These are phyloP conservation scores for Metarhizium guizhouense DNA, from an alignment of 2,329 filamentous ascomycete species.

Conservation along the genomic window DNA sequence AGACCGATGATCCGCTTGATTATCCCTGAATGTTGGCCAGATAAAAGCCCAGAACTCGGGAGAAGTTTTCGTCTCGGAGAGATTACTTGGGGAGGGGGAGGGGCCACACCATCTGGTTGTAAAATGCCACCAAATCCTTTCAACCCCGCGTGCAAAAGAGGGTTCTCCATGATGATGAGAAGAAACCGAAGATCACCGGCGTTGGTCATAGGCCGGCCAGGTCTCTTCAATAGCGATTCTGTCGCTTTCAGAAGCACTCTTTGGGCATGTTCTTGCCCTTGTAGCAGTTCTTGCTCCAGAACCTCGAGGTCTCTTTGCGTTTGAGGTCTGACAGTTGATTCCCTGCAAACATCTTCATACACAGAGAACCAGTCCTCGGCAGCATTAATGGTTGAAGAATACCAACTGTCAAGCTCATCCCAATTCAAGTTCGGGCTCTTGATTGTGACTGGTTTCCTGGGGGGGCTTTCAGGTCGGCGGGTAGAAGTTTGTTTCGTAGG, in stretches of 20 bases:
- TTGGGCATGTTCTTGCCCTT: slow-evolving; percentile 60
- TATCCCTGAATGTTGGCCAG: slow-evolving; percentile 70
- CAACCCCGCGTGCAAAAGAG: slow-evolving; percentile 50
- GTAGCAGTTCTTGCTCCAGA: slow-evolving; percentile 38
- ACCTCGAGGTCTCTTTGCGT: slow-evolving; percentile 29
- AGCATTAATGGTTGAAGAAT: slow-evolving; percentile 57
- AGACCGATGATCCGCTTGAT: slow-evolving; percentile 79
- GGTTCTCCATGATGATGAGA: slow-evolving; percentile 70
- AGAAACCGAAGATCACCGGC: slow-evolving; percentile 69
- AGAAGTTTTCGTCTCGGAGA: not conserved
- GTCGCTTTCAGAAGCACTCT: slow-evolving; percentile 66
- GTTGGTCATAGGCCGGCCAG: slow-evolving; percentile 57
- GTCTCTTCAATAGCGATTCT: slow-evolving; percentile 72
- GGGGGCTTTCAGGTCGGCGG: slow-evolving; percentile 1
- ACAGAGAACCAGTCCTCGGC: slow-evolving; percentile 56
- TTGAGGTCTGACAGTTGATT: slow-evolving; percentile 18
- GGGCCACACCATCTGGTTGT: slow-evolving; percentile 17
- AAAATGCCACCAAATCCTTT: slow-evolving; percentile 32
- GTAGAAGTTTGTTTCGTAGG: not conserved
- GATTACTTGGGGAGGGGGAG: not conserved
- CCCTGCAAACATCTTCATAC: slow-evolving; percentile 40
- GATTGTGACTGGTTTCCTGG: not conserved
- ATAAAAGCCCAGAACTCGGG: slow-evolving; percentile 32
- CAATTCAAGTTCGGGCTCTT: slow-evolving; percentile 60
- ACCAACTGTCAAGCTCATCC: slow-evolving; percentile 64